Conservation (phyloP, 352 stramenopile genomes). For the Peronospora destructor region DNA sequence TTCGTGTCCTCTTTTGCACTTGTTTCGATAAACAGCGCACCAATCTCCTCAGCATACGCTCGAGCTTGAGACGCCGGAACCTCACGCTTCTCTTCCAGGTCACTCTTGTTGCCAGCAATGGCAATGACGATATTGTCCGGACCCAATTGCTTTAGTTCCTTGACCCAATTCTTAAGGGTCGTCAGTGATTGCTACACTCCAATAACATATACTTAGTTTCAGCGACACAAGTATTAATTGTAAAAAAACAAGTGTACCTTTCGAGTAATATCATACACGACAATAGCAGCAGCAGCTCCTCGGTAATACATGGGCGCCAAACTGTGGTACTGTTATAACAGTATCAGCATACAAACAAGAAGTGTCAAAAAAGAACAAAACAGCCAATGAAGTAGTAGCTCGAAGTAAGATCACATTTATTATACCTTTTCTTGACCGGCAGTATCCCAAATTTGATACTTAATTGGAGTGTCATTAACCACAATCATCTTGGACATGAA, state of each 20-base stretch:
- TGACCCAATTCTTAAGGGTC: conserved; percentile 93
- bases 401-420: no score
- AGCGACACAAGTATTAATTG: background rate
- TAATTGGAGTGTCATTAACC: conserved; percentile 88
- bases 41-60: conserved; percentile 90
- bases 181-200: conserved; percentile 78
- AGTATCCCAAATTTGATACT: conserved; percentile 99
- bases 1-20: conserved; percentile 92
- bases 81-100: conserved; percentile 87
- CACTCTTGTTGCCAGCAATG: conserved; percentile 93
- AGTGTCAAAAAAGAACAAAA: background rate
- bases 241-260: conserved; percentile 37
- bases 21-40: conserved; percentile 90
- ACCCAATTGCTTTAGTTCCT: conserved; percentile 88
- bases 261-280: conserved; percentile 98
- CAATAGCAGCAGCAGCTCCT: conserved; percentile 92
- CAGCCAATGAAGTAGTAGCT: no score
- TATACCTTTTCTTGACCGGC: conserved; percentile 92
- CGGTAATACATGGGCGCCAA: conserved; percentile 98
- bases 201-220: background rate
- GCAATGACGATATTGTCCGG: conserved; percentile 92
- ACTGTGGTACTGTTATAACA: conserved; percentile 82
- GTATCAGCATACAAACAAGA: no score
- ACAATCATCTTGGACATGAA: conserved; percentile 97
- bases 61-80: conserved; percentile 80